A percentile compares a stretch with the other conserved stretches of the same genome.
Evolutionary conservation across 352 stramenopile genomes (phyloP).

Genomic region (Pythium dissotocum): DNA sequence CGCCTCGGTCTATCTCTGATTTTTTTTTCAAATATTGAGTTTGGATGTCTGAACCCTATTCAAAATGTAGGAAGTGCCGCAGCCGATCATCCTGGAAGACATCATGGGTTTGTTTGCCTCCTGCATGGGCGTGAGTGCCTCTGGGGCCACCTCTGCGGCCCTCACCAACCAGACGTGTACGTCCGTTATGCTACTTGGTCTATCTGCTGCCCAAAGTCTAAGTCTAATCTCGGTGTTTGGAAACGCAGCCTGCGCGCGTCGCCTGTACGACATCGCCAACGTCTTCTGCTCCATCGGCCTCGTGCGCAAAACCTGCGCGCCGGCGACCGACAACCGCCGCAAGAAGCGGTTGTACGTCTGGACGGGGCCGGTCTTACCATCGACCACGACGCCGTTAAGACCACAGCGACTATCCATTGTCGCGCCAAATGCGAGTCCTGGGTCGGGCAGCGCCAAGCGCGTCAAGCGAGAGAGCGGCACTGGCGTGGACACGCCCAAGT

Average conservation of each 20-base stretch:
- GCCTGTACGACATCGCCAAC: slow-evolving; percentile 45
- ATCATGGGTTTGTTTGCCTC: slow-evolving; percentile 36
- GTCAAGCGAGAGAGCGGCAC: slow-evolving; percentile 20
- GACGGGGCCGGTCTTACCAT: slow-evolving; percentile 29
- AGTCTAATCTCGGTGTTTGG: not conserved
- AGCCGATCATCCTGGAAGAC: slow-evolving; percentile 43
- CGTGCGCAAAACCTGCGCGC: slow-evolving; percentile 31
- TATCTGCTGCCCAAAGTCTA: not conserved
- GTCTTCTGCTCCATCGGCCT: slow-evolving; percentile 41
- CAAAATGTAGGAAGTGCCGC: slow-evolving; percentile 26
- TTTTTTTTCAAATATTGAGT: slow-evolving; percentile 7
- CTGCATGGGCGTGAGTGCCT: slow-evolving; percentile 20
- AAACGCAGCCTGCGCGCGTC: slow-evolving; percentile 31
- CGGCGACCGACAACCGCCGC: slow-evolving; percentile 30
- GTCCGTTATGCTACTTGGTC: not conserved
- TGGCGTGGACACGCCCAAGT: slow-evolving; percentile 11
- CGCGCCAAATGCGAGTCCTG: slow-evolving; percentile 23
- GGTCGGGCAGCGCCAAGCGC: slow-evolving; percentile 24
- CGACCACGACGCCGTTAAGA: slow-evolving; percentile 30
- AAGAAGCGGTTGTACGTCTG: slow-evolving; percentile 38
- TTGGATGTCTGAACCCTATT: not conserved
- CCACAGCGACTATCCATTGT: slow-evolving; percentile 9
- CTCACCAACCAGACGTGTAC: slow-evolving; percentile 38
- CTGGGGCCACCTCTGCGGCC: not conserved
- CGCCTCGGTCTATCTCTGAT: not conserved